Percentiles rank a stretch among this genome's conserved stretches.
These are phyloP conservation scores for Auriculariales sp. DNA, from an alignment of 768 basidiomycete genomes.

Conservation along the genomic window DNA sequence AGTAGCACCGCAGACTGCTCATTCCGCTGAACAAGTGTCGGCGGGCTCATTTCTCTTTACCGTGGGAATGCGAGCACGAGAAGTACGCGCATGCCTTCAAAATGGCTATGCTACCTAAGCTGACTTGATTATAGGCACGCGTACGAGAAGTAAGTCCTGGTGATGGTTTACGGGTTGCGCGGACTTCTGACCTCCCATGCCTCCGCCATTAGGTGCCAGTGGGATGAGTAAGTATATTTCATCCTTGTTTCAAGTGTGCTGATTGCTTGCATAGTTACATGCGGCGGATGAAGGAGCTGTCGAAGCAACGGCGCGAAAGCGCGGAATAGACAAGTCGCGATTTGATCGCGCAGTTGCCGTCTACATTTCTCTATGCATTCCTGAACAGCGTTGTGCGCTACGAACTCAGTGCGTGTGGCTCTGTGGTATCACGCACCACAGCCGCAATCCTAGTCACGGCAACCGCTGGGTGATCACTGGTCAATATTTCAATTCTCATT, in stretches of 20 bases:
- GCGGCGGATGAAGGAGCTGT: constrained; percentile 73
- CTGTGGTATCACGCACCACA: no score
- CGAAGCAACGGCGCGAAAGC: no score
- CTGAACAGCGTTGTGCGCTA: no score
- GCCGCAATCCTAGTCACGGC: no score
- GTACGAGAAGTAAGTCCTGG: constrained; percentile 24
- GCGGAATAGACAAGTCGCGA: no score
- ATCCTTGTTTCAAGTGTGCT: constrained; percentile 1
- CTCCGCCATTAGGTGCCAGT: constrained; percentile 57
- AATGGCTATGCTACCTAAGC: not conserved
- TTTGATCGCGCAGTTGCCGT: no score
- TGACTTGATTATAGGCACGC: constrained; percentile 14
- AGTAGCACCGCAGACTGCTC: constrained; percentile 41
- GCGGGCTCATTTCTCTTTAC: constrained; percentile 57
- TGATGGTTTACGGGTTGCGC: not conserved
- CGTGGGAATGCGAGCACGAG: constrained; percentile 93
- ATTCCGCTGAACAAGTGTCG: constrained; percentile 83
- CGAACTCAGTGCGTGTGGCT: no score
- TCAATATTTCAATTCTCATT: no score
- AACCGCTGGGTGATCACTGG: no score
- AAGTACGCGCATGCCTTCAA: constrained; percentile 21
- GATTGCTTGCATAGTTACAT: constrained; percentile 42
- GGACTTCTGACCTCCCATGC: constrained; percentile 1
- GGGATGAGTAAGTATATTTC: constrained; percentile 63
- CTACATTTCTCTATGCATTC: no score